Evolutionary conservation across 2,329 filamentous ascomycete genomes (phyloP), one percentile per base, ranked within the genome.

Genomic region (Xylariaceae sp.): DNA sequence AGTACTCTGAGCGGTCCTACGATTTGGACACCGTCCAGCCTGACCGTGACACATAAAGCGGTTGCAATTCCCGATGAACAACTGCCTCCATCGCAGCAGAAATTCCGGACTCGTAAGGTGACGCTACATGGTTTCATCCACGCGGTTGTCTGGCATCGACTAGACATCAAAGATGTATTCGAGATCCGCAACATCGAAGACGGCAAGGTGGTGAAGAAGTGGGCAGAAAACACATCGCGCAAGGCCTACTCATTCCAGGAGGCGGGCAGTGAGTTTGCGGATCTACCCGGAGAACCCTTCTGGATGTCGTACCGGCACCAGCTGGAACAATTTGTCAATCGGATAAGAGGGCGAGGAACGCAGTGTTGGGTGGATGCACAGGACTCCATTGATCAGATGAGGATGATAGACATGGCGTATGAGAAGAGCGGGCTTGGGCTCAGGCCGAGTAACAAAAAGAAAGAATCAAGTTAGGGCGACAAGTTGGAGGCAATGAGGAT

Each of bases 281-380:
- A 60, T 7, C 62, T 65, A 53, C 55, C 63, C 26, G 67, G 66
- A 8, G 65, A 68, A 51, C 50, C 63, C 4, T 67, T 64, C 52
- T 74, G 72, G 72, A 64, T 64, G 5, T 70, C 70, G 3, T 75
- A 74, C 54, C 66, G 71, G 5, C 67, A 72, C 59, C 66, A 72
- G 60, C 64, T 75, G 4, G 71, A 75, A 58, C 65, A 69, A 42
- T 76, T 75, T 48, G 70, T 74, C 2, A 71, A 73, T 55, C 65
- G 60, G 43, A 59, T 74, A 31, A 69, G 68, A 40, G 70, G 69
- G 2, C 60, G 68, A 11, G 62, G 66, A 27, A 65, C 65, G 7
- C 64, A 57, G 1, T 62, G 70, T 27, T 76, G 73, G 73, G 64
- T 75, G 31, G 59, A 62, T 27, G 64, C 62, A 1, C 62, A 66